Evolutionary conservation across 306 rosid genomes (phyloP).

Genomic region (Sechiopsis laciniata): DNA sequence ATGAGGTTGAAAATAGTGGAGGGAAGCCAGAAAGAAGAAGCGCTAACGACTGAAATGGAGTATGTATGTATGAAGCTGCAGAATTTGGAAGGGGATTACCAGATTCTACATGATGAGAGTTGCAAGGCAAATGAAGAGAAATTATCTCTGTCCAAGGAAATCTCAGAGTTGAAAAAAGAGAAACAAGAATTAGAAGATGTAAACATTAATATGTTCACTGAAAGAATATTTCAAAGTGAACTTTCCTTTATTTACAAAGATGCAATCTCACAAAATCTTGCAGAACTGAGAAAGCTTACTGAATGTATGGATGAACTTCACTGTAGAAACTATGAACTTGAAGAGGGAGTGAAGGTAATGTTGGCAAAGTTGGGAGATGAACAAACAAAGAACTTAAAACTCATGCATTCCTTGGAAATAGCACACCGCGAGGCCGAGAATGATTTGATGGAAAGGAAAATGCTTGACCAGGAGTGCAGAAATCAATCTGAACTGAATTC

Average conservation of each 20-base stretch:
- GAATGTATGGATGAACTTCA: conserved; percentile 37
- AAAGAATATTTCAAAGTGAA: conserved; percentile 52
- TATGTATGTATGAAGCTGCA: conserved; percentile 41
- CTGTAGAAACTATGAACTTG: conserved; percentile 44
- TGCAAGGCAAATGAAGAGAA: conserved; percentile 49
- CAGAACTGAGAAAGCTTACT: conserved; percentile 43
- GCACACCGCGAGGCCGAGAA: conserved; percentile 38
- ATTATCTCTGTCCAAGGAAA: conserved; percentile 35
- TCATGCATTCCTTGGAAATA: too few species aligned
- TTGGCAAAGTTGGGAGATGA: conserved; percentile 38
- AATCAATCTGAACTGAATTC: conserved; percentile 35
- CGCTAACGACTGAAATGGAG: conserved; percentile 36
- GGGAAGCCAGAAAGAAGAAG: conserved; percentile 49
- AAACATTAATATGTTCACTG: conserved; percentile 39
- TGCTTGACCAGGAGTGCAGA: conserved; percentile 41
- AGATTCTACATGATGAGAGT: conserved; percentile 44
- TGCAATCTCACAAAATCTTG: conserved; percentile 40
- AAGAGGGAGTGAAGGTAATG: too few species aligned
- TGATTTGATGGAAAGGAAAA: conserved; percentile 41
- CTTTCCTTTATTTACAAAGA: conserved; percentile 53
- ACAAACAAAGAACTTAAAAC: conserved; percentile 40
- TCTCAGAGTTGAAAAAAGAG: conserved; percentile 35
- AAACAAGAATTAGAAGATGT: conserved; percentile 37
- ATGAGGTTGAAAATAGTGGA: conserved; percentile 49
- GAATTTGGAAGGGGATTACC: conserved; percentile 39